phyloP scores from a whole-genome alignment of 441 rosid genomes.

The Pelargonium fulgidum region DNA sequence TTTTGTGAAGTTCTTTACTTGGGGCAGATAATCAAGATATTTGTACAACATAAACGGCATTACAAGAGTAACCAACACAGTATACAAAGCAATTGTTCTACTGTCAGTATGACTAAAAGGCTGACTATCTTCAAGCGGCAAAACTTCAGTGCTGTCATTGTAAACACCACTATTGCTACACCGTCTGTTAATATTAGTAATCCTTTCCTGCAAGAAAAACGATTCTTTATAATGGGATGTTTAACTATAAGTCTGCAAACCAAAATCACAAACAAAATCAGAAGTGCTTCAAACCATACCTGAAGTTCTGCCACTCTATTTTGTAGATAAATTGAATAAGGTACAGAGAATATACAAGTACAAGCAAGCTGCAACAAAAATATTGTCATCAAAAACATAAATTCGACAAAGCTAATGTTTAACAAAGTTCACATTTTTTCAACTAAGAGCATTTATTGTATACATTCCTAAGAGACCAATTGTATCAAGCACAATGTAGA shows the following conservation, averaged over 20 bases:
- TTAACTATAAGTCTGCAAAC: constrained; percentile 7
- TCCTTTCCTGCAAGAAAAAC: constrained; percentile 61
- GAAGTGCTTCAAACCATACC: constrained; percentile 35
- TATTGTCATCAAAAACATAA: constrained; percentile 13
- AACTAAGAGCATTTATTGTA: background rate
- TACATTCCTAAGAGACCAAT: background rate
- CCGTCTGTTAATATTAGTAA: constrained; percentile 32
- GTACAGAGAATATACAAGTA: constrained; percentile 42
- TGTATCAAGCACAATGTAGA: background rate
- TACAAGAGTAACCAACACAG: constrained; percentile 43
- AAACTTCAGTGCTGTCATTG: constrained; percentile 27
- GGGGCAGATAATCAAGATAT: constrained; percentile 59
- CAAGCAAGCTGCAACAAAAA: constrained; percentile 50
- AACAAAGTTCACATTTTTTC: background rate
- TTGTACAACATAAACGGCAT: constrained; percentile 63
- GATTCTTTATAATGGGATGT: background rate
- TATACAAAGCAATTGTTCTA: constrained; percentile 56
- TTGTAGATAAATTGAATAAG: constrained; percentile 45
- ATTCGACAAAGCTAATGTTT: background rate
- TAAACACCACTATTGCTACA: constrained; percentile 34
- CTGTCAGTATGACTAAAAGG: constrained; percentile 39
- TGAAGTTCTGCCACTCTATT: constrained; percentile 47
- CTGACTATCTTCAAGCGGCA: constrained; percentile 29
- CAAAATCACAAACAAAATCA: background rate
- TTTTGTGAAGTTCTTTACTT: constrained; percentile 43